phyloP scores from a whole-genome alignment of 2,329 filamentous ascomycete species.

The Septoria petroselini region DNA sequence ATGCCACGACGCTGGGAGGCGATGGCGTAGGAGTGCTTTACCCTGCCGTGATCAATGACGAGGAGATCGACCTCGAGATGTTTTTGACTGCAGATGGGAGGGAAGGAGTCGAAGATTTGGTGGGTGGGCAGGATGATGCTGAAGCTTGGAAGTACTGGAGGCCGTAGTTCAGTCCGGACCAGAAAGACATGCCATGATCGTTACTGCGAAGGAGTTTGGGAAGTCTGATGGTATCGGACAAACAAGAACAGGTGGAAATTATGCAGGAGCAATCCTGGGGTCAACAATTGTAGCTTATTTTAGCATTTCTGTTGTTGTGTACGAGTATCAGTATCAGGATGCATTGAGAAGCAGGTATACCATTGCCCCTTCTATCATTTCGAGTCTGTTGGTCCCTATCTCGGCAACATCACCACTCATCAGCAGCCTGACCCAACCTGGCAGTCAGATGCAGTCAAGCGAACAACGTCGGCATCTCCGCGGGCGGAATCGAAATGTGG shows the following conservation, averaged over 20 bases:
- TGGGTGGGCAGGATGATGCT: slow-evolving; percentile 53
- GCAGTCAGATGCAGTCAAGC: too few species aligned
- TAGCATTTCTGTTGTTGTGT: too few species aligned
- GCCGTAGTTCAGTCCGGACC: slow-evolving; percentile 18
- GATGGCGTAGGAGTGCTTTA: slow-evolving; percentile 92
- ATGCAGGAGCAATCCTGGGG: too few species aligned
- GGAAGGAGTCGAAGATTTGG: slow-evolving; percentile 80
- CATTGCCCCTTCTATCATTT: too few species aligned
- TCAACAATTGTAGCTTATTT: too few species aligned
- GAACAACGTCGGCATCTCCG: not conserved
- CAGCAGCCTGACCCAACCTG: too few species aligned
- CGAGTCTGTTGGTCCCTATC: too few species aligned
- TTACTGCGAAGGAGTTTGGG: not conserved
- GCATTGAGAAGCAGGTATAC: too few species aligned
- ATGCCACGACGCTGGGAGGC: slow-evolving; percentile 84
- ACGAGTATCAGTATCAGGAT: too few species aligned
- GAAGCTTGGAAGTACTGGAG: slow-evolving; percentile 41
- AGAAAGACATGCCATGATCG: not conserved
- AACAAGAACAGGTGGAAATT: too few species aligned
- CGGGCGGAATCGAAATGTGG: not conserved
- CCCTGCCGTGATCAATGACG: slow-evolving; percentile 86
- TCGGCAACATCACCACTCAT: too few species aligned
- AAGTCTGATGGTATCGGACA: too few species aligned
- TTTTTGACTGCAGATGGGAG: slow-evolving; percentile 81
- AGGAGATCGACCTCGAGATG: slow-evolving; percentile 88